Base-by-base conservation (phyloP, 225 moss, liverwort and hornwort species). In the Bryoerythrophyllum caledonicum region DNA sequence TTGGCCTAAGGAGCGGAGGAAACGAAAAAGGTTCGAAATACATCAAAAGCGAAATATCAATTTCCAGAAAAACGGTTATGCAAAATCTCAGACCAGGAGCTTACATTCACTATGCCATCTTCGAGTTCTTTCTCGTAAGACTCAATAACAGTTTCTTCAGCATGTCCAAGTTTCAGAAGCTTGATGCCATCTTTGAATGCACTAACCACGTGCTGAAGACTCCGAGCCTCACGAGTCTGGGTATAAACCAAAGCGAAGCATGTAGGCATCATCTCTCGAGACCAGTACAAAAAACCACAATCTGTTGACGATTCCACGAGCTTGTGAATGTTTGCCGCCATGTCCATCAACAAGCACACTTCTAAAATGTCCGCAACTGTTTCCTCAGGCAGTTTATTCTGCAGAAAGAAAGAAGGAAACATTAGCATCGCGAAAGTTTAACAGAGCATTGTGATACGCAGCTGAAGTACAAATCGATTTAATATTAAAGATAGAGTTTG, bases 271-370 rank as follows among this genome's bases (percentile, higher is more conserved):
- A 93, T 91, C 82, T 91, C 97, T 81, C 91, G 91, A 85, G 91
- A 93, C 95, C 97, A 95, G 79, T 93, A 99, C 69, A 99, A 70
- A 78, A 99, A 95, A 52, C 93, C 88, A 79, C 97, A 99, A 78
- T 99, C 97, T 49, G 97, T 95, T 67, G 91, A 85, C 19, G 74
- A 56, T 62, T 76, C 80, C 72, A 94, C 90, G 27, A 86, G 80
- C 54, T 82, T 72, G 70, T 99, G 86, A 58, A 91, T 85, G 63
- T 92, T 78, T n/a, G 76, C 89, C n/a, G 88, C 91, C 72, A 95
- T 75, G 58, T 92, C 90, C 73, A 93, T 89, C 34, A 92, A 80
- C 73, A 85, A 73, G 82, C 87, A 89, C 63, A 89, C 79, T 78
- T 99, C 93, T 79, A 79, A 72, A 75, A 99, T 89, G 61, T 95